Base-by-base conservation (phyloP, 2,329 filamentous ascomycete genomes). In the Cytospora chrysosperma region DNA sequence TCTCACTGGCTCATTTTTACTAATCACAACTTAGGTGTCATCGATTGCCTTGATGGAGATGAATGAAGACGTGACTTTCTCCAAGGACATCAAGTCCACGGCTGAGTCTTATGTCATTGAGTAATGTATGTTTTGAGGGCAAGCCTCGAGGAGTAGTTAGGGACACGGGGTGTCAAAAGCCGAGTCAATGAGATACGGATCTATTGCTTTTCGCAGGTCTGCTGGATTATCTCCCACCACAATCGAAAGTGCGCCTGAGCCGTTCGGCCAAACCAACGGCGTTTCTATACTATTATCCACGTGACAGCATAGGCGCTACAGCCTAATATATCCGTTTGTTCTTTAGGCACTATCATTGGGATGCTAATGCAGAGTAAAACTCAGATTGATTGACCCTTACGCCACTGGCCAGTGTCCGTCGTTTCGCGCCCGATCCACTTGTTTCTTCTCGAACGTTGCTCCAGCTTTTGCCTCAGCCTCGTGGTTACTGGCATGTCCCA, bases 51-150 rank as follows among this genome's bases (percentile, higher is more conserved):
- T 95, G 69, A 72, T 93, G 62, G 90, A 92, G 68, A 86, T 91
- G 80, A 85, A 88, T 68, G 90, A 94, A 75, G 87, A 92, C 57
- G 88, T 96, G 59, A 87, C 87, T 24, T 96, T 93, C 78, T 90
- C 90, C 54, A 94, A 92, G 78, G 91, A 95, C 63, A 79, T 93
- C 74, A 91, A 88, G 77, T 92, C 87, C 24, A 80, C 87, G 61
- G 89, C 91, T 6, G 92, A 94, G 68, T 86, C 85, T 68, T 96
- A 92, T 76, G 72, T 88, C 67, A 88, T 96, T 72, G 89, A 91
- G 77, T 94, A 87, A 76, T 76, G 47, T 52, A 54, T 37, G 49
- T 57, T 64, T 28, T 47, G 19, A 7, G n/a, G 51, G 53, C 32
- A 40, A 32, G 24, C 59, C 27, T 61, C 65, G 60, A 57, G 63